Conservation (phyloP, 805 yeast species). For the Saccharomycopsis fermentans region DNA sequence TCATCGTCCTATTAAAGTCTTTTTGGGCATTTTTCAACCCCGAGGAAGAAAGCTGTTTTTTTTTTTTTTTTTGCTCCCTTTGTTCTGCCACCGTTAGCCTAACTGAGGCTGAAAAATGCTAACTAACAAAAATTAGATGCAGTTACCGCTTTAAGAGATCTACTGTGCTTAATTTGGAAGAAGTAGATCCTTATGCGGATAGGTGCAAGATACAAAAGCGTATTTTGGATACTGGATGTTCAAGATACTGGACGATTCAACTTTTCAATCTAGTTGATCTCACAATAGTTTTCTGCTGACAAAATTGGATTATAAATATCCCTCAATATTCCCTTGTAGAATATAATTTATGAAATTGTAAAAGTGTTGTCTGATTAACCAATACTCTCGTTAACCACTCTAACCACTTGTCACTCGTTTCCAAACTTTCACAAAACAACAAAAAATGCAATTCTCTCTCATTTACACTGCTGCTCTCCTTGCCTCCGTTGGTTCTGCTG, state of each 20-base stretch:
- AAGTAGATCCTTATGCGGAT: no score
- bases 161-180: not conserved
- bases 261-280: no score
- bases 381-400: not conserved
- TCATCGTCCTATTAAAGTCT: no score
- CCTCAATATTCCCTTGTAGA: not conserved
- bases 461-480: not conserved
- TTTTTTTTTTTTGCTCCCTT: not conserved
- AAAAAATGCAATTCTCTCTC: not conserved
- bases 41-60: not conserved
- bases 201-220: no score
- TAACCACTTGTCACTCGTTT: not conserved
- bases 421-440: no score
- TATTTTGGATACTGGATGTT: no score
- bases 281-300: no score
- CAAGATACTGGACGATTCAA: no score
- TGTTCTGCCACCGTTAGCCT: no score
- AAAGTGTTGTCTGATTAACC: not conserved
- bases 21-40: no score
- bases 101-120: no score
- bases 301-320: not conserved
- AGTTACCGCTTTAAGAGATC: not conserved
- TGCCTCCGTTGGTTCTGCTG: conserved; percentile 2
- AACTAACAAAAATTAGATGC: no score
- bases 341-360: not conserved